Conservation (phyloP, 2,329 filamentous ascomycete species). For the Cladobotryum mycophilum region DNA sequence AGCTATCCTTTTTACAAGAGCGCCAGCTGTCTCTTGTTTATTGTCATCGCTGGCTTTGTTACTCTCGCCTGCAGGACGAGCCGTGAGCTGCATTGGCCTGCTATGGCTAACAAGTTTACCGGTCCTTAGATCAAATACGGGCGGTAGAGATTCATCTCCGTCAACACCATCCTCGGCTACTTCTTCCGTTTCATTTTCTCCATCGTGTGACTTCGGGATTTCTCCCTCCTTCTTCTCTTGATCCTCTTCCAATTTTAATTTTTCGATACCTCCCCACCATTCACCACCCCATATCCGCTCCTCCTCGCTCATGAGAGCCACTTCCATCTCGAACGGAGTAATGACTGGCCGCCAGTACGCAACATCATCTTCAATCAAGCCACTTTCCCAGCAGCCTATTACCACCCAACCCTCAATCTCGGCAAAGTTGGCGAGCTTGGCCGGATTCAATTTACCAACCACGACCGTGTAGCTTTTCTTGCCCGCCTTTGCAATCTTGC, state of each 20-base stretch:
- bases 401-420: constrained; percentile 97
- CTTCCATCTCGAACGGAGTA: constrained; percentile 86
- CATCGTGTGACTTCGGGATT: constrained; percentile 4
- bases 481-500: constrained; percentile 67
- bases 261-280: constrained; percentile 84
- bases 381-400: constrained; percentile 96
- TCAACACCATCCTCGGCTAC: constrained; percentile 36
- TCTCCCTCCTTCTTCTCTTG: constrained; percentile 11
- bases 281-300: constrained; percentile 77
- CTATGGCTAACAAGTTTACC: constrained; percentile 75
- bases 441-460: constrained; percentile 91
- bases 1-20: constrained; percentile 50
- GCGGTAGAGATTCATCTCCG: constrained; percentile 70
- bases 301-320: constrained; percentile 69
- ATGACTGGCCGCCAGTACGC: constrained; percentile 85
- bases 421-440: constrained; percentile 92
- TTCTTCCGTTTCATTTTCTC: constrained; percentile 16
- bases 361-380: constrained; percentile 72
- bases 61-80: constrained; percentile 15
- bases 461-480: constrained; percentile 97
- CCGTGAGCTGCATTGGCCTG: constrained; percentile 59
- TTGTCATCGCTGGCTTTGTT: constrained; percentile 13
- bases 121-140: constrained; percentile 87
- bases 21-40: constrained; percentile 11
- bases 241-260: constrained; percentile 42